These are phyloP conservation scores for Eryngium alpinum DNA, from an alignment of 140 eudicot species.

Conservation along the genomic window DNA sequence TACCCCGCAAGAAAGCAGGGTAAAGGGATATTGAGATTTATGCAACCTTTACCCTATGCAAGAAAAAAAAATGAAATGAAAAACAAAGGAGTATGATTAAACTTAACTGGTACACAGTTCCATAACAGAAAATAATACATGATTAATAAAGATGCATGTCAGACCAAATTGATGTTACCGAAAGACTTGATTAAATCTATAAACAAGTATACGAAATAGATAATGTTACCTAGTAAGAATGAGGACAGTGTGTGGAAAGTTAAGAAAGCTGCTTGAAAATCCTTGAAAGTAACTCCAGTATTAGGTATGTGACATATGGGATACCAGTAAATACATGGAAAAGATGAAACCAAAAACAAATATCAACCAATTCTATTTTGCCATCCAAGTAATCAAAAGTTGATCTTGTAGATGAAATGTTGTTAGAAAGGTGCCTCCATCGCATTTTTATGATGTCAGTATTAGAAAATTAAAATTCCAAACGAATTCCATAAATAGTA, in stretches of 20 bases:
- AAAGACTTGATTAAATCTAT: neutral
- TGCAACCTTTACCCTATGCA: too few relatives aligned
- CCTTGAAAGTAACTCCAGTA: slow-evolving; percentile 18
- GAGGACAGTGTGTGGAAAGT: slow-evolving; percentile 45
- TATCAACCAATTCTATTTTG: neutral
- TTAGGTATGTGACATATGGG: slow-evolving; percentile 43
- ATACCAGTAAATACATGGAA: slow-evolving; percentile 27
- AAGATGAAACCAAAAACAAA: neutral
- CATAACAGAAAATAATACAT: too few relatives aligned
- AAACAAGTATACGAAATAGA: neutral
- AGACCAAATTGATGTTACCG: neutral
- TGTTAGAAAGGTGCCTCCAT: too few relatives aligned
- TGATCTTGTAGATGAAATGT: neutral
- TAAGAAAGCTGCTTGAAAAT: slow-evolving; percentile 42
- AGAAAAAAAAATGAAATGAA: too few relatives aligned
- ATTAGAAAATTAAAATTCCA: too few relatives aligned
- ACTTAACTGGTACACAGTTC: too few relatives aligned
- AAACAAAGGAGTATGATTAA: too few relatives aligned
- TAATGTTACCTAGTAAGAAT: slow-evolving; percentile 33
- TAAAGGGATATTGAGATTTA: too few relatives aligned
- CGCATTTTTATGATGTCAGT: too few relatives aligned
- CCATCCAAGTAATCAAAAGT: neutral
- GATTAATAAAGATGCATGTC: neutral
- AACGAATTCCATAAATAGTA: too few relatives aligned
- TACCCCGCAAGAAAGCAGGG: too few relatives aligned